Evolutionary conservation across 352 stramenopile genomes (phyloP), one percentile per base, ranked within the genome.

Genomic region (Thraustochytrium sp.): DNA sequence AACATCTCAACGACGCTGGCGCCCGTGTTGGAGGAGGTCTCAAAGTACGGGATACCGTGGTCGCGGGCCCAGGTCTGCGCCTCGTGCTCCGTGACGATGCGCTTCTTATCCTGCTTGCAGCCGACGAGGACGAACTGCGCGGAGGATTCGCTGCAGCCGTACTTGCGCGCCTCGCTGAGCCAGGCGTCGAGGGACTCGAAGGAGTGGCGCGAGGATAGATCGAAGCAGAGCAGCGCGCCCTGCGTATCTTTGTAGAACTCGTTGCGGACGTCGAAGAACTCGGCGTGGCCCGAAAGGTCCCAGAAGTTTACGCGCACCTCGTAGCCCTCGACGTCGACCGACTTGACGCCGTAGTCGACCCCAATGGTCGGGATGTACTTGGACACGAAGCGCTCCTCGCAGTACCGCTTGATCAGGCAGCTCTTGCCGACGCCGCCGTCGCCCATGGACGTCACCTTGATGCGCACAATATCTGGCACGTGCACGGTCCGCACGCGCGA

Each of bases 351-450:
- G 83, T 97, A 98, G 85, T 98, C 94, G 76, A 98, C 94, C 55
- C 94, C 95, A 82, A 98, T 97, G 3, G 95, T 98, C 46, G 91
- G 92, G 64, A 98, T 97, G 86, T 98, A 98, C 89, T 97, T 98
- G 77, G 86, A 91, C 34, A 97, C 92, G 85, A 98, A 98, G 29
- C 75, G 72, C 18, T 85, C 88, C 86, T 98, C 95, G 86, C 95
- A 98, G 87, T 97, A 98, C 4, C 94, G 91, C 84, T 98, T 98
- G 82, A 98, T 96, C 31, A 97, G 86, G 85, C 95, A 98, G 85
- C 89, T 96, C 86, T 98, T 98, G 46, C 95, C 95, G 1, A 94
- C 89, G 34, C 89, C 91, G 31, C 89, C 90, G 51, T 94, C 88
- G 26, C 95, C 95, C 88, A 98, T 95, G 29, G 91, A 97, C 63